Conservation (phyloP, 1,284 basidiomycete species). For the Puccinia novopanici region DNA sequence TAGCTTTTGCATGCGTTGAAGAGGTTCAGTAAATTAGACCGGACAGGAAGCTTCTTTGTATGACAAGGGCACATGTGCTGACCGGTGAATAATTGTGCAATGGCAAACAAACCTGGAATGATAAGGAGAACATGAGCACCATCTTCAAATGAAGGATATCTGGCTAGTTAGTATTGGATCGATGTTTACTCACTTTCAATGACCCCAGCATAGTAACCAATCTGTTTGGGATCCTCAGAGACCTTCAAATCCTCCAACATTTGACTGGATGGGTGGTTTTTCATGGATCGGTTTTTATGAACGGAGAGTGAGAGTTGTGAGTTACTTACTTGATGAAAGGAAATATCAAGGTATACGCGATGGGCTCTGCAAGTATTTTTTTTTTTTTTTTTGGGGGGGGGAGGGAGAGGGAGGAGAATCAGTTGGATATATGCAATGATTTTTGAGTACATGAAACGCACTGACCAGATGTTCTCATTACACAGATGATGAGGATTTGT, state of each 20-base stretch:
- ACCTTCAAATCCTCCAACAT: slow-evolving; percentile 50
- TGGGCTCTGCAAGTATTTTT: slow-evolving; percentile 19
- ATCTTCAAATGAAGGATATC: not conserved
- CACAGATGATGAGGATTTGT: slow-evolving; percentile 28
- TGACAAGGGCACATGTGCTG: not conserved
- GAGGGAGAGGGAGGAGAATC: not conserved
- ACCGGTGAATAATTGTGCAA: slow-evolving; percentile 47
- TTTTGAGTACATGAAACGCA: not conserved
- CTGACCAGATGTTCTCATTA: slow-evolving; percentile 45
- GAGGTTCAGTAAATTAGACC: not conserved
- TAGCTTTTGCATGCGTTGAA: slow-evolving; percentile 49
- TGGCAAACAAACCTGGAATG: slow-evolving; percentile 39
- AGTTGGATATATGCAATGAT: not conserved
- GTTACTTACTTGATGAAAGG: slow-evolving; percentile 48
- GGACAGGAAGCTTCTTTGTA: not conserved
- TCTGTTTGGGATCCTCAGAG: slow-evolving; percentile 30
- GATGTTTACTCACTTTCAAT: slow-evolving; percentile 42
- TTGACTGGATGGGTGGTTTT: slow-evolving; percentile 11
- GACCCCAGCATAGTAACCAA: slow-evolving; percentile 50
- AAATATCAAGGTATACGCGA: slow-evolving; percentile 50
- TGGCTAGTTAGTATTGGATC: not conserved
- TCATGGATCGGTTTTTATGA: not conserved
- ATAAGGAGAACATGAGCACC: not conserved
- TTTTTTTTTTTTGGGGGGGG: too few species aligned
- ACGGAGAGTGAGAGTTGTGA: not conserved